Percentiles rank a stretch among this genome's conserved stretches.
These are phyloP conservation scores for Aureobasidium sp. DNA, from an alignment of 2,329 filamentous ascomycete species.

Conservation along the genomic window DNA sequence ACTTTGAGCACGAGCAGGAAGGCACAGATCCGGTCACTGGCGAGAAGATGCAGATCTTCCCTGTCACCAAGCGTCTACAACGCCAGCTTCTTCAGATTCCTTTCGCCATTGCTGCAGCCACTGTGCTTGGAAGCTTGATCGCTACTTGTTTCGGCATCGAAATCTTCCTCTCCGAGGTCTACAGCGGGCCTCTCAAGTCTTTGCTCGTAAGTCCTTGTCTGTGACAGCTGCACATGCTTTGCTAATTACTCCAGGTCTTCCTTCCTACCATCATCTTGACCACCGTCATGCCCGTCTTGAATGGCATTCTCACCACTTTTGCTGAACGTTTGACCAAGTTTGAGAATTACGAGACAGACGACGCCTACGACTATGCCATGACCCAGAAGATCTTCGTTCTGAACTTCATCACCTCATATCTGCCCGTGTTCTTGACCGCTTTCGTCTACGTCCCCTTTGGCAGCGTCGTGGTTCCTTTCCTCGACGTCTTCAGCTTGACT, in stretches of 20 bases:
- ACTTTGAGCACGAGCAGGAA: conserved; percentile 73
- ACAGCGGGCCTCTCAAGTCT: conserved; percentile 77
- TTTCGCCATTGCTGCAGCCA: conserved; percentile 66
- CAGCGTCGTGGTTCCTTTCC: conserved; percentile 69
- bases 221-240: neutral
- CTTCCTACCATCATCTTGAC: conserved; percentile 84
- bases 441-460: conserved; percentile 95
- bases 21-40: conserved; percentile 73
- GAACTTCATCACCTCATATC: conserved; percentile 93
- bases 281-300: conserved; percentile 68
- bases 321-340: conserved; percentile 69
- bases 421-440: conserved; percentile 82
- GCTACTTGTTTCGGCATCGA: conserved; percentile 84
- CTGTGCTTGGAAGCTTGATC: conserved; percentile 72
- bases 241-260: conserved; percentile 53
- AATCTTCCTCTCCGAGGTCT: conserved; percentile 91
- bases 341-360: conserved; percentile 88
- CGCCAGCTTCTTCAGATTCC: conserved; percentile 76
- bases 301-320: conserved; percentile 62
- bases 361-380: conserved; percentile 73
- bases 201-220: conserved; percentile 56
- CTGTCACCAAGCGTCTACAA: conserved; percentile 62
- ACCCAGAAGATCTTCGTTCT: conserved; percentile 91
- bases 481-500: conserved; percentile 70
- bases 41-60: conserved; percentile 67